A percentile compares a stretch with the other conserved stretches of the same genome.
Conservation (phyloP, 169 alveolate genomes). For the Amoebophrya sp. region DNA sequence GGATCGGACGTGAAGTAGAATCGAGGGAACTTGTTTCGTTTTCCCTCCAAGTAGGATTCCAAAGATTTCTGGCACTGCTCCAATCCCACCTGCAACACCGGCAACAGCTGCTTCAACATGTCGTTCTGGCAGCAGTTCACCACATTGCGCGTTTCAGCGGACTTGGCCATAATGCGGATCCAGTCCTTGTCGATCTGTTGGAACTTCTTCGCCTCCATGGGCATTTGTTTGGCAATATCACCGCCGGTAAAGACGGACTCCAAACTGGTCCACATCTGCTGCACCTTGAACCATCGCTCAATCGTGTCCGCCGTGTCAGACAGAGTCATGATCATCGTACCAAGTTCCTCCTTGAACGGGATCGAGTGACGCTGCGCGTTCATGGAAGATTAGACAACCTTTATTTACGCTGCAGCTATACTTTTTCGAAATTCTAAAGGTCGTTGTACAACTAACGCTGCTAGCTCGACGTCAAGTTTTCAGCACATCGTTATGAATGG, state of each 20-base stretch:
- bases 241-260: conserved; percentile 96
- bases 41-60: conserved; percentile 89
- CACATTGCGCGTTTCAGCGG: conserved; percentile 85
- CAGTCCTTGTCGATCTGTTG: conserved; percentile 80
- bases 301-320: conserved; percentile 88
- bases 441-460: too few species aligned
- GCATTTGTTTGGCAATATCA: conserved; percentile 95
- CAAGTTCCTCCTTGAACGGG: conserved; percentile 83
- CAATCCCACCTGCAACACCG: conserved; percentile 78
- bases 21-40: conserved; percentile 94
- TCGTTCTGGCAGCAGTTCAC: conserved; percentile 87
- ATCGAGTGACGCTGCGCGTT: conserved; percentile 84
- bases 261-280: conserved; percentile 90
- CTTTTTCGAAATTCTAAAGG: too few species aligned
- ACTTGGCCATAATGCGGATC: conserved; percentile 86
- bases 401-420: neutral
- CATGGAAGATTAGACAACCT: conserved; percentile 36
- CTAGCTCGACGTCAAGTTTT: too few species aligned
- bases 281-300: conserved; percentile 93
- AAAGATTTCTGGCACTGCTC: conserved; percentile 89
- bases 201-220: conserved; percentile 89
- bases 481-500: too few species aligned
- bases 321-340: conserved; percentile 68
- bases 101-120: conserved; percentile 84
- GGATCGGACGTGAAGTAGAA: conserved; percentile 92